Base-by-base conservation (phyloP, 139 green algal genomes). In the Diplosphaera chodatii region DNA sequence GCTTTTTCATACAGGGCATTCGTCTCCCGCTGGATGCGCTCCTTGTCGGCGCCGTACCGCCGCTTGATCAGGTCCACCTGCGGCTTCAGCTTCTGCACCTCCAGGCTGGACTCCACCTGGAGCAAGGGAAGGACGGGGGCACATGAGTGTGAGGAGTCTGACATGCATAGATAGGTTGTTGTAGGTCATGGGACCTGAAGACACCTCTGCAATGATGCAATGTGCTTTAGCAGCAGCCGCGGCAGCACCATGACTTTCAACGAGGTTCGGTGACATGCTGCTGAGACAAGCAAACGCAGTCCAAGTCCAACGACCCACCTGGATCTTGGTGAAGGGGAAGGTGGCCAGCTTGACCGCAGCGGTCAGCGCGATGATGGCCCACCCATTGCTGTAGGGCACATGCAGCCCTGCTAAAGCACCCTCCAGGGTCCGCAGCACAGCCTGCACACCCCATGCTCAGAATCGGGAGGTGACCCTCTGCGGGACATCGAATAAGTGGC, bases 1-100 rank as follows among this genome's bases (percentile, higher is more conserved):
- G 89, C 86, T 80, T 94, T 85, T 79, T 97, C 78, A 71, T 97
- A 97, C 69, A 97, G 83, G 63, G 84, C 78, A n/a, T 68, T 78
- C 1, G 90, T 96, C 70, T 96, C 92, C 15, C 85, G 81, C 56
- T 85, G 76, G 20, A 96, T 73, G 31, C 82, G 81, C 40, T 94
- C 82, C 83, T 96, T 92, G 81, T 97, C 85, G 4, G 95, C 90
- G 1, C 87, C 92, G 37, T 93, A 97, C 70, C 70, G 70, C 55
- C 32, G 63, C 71, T 97, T 97, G 74, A 97, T 97, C 63, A 84
- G 77, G 56, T 97, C 92, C 15, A 97, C 88, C 32, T 87, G 78
- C 10, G 92, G 92, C 83, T 96, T 96, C 1, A 97, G 80, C 27
- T 83, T 75, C 77, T 96, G 90, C 30, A 95, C 79, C 1, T 87